phyloP scores from a whole-genome alignment of 192 early-diverging fungal genomes.

The Coemansia sp. region DNA sequence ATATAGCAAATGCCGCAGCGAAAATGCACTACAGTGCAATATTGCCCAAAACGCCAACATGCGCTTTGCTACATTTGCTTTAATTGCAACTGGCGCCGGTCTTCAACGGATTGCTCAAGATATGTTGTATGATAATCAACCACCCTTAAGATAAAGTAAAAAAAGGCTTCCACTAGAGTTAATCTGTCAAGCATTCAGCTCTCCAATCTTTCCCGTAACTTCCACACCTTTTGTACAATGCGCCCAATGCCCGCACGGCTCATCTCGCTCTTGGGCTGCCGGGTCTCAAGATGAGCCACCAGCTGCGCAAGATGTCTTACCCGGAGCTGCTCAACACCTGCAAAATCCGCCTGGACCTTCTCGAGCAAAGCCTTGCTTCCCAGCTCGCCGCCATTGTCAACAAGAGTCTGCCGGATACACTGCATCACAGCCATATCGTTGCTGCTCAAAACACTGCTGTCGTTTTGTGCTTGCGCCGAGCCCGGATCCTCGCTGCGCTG shows the following conservation, averaged over 20 bases:
- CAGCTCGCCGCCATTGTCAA: slow-evolving; percentile 30
- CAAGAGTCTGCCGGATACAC: slow-evolving; percentile 22
- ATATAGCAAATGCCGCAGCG: slow-evolving; percentile 39
- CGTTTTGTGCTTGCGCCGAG: neutral
- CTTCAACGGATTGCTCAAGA: no score
- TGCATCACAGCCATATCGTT: slow-evolving; percentile 15
- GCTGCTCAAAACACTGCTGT: neutral
- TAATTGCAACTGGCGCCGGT: no score
- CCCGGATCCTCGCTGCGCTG: neutral
- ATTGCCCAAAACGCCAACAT: neutral
- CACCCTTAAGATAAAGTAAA: neutral
- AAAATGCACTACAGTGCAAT: slow-evolving; percentile 21
- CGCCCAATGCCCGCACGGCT: slow-evolving; percentile 40
- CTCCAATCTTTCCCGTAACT: slow-evolving; percentile 10
- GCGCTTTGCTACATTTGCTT: no score
- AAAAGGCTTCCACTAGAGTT: neutral
- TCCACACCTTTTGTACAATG: slow-evolving; percentile 50
- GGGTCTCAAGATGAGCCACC: slow-evolving; percentile 34
- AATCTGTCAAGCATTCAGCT: neutral
- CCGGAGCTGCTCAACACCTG: slow-evolving; percentile 17
- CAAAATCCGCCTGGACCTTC: slow-evolving; percentile 18
- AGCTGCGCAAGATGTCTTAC: slow-evolving; percentile 24
- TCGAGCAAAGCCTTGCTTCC: slow-evolving; percentile 25
- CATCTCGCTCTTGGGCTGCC: slow-evolving; percentile 7
- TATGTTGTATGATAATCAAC: no score